Conservation (phyloP, 768 basidiomycete species). For the Rhodotorula babjevae region DNA sequence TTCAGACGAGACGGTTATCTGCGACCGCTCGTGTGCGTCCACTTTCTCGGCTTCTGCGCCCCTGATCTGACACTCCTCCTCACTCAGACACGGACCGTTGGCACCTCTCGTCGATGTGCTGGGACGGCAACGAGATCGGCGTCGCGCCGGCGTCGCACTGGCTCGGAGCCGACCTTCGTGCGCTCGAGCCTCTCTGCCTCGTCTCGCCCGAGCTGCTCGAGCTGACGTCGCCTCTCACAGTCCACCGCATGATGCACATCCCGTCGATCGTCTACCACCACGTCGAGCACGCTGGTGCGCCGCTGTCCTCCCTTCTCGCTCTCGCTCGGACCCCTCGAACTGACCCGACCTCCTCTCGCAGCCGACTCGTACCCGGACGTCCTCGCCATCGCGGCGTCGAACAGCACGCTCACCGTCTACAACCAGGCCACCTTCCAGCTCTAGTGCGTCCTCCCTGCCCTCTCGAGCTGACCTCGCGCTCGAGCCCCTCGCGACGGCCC, state of each 20-base stretch:
- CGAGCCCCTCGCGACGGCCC: neutral
- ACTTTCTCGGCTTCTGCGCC: neutral
- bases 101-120: conserved; percentile 25
- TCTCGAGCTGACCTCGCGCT: neutral
- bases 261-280: conserved; percentile 17
- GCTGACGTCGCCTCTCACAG: neutral
- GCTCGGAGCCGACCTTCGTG: conserved; percentile 26
- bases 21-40: conserved; percentile 21
- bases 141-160: conserved; percentile 3
- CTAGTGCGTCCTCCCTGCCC: conserved; percentile 2
- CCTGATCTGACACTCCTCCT: no score
- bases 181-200: neutral
- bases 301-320: neutral
- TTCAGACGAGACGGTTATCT: conserved; percentile 27
- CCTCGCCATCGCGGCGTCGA: conserved; percentile 21
- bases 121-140: conserved; percentile 29
- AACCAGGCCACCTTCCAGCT: conserved; percentile 21
- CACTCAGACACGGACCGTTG: conserved; percentile 15
- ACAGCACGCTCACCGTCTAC: conserved; percentile 2
- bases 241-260: conserved; percentile 16
- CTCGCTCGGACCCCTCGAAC: neutral
- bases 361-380: conserved; percentile 15
- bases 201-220: neutral
- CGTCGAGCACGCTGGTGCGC: conserved; percentile 11
- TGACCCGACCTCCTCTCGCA: neutral